Percentiles rank a stretch among this genome's conserved stretches.
Conservation (phyloP, 1,284 basidiomycete genomes). For the Fomes fomentarius region DNA sequence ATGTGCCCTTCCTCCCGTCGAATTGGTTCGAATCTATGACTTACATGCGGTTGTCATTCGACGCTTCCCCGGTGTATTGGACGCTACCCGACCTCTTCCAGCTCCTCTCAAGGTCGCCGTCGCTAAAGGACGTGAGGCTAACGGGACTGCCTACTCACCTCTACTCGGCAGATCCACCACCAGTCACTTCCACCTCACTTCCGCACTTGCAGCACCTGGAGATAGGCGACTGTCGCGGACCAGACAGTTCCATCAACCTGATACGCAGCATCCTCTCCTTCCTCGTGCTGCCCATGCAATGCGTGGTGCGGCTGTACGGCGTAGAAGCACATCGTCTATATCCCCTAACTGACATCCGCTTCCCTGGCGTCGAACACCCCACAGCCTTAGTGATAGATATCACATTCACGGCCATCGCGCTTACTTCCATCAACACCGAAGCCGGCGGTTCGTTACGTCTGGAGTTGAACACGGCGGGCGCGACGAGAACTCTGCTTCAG, state of each 20-base stretch:
- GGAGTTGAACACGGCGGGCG: constrained; percentile 17
- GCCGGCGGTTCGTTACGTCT: constrained; percentile 1
- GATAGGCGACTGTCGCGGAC: constrained; percentile 11
- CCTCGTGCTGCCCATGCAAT: constrained; percentile 6
- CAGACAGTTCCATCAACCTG: constrained; percentile 3
- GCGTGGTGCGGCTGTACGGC: constrained; percentile 11
- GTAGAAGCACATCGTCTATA: constrained; percentile 3
- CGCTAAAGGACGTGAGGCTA: constrained; percentile 1
- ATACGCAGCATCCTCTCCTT: constrained; percentile 9
- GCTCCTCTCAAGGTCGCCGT: constrained; percentile 2
- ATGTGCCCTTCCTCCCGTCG: constrained; percentile 18
- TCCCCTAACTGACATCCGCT: background rate
- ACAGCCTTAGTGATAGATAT: constrained; percentile 9
- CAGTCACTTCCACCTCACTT: background rate
- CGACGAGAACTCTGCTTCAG: constrained; percentile 6
- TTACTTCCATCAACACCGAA: background rate
- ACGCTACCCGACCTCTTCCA: constrained; percentile 7
- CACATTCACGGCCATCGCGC: constrained; percentile 4
- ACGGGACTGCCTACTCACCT: constrained; percentile 16
- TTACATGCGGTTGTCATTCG: constrained; percentile 9
- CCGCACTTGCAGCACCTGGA: constrained; percentile 7
- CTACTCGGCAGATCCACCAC: background rate
- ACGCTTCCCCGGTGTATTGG: constrained; percentile 2
- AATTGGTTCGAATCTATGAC: constrained; percentile 9
- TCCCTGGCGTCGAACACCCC: background rate